A percentile compares a stretch with the other conserved stretches of the same genome.
Evolutionary conservation across 2,329 filamentous ascomycete species (phyloP).

Genomic region (Hypoxylon sp.): DNA sequence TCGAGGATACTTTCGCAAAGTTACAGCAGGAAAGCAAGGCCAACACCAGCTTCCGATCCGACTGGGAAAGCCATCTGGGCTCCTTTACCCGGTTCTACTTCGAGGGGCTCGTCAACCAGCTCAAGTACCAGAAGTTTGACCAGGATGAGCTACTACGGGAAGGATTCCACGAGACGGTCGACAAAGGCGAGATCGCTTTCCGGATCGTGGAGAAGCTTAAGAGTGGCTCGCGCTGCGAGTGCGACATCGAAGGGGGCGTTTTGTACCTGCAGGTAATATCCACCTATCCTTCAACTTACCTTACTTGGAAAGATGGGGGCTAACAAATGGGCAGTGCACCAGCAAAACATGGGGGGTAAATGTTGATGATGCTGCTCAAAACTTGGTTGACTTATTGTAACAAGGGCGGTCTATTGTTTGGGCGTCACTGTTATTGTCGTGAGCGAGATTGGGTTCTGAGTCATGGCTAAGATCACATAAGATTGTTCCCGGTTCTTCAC

Average conservation of each 20-base stretch:
- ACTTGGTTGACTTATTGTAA: constrained; percentile 51
- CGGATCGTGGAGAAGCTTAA: constrained; percentile 64
- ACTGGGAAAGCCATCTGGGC: constrained; percentile 64
- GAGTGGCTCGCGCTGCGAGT: constrained; percentile 62
- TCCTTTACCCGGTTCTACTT: constrained; percentile 61
- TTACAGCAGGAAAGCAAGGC: constrained; percentile 56
- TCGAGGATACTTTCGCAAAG: constrained; percentile 61
- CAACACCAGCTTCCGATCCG: constrained; percentile 53
- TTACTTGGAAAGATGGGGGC: background rate
- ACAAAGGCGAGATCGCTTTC: constrained; percentile 61
- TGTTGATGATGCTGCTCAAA: constrained; percentile 41
- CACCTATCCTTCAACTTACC: background rate
- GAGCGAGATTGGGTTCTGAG: too few relatives aligned
- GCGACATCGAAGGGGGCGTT: constrained; percentile 63
- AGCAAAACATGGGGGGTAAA: constrained; percentile 48
- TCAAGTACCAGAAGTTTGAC: constrained; percentile 62
- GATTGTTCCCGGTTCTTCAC: too few relatives aligned
- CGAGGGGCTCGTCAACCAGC: constrained; percentile 59
- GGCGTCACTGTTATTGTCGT: background rate
- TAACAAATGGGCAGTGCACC: constrained; percentile 43
- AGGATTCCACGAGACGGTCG: constrained; percentile 64
- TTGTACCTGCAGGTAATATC: constrained; percentile 65
- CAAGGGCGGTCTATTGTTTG: background rate
- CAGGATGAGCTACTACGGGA: constrained; percentile 66
- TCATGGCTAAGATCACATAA: too few relatives aligned